Evolutionary conservation across 2,329 filamentous ascomycete genomes (phyloP), one percentile per base, ranked within the genome.

Genomic region (Pyricularia grisea): DNA sequence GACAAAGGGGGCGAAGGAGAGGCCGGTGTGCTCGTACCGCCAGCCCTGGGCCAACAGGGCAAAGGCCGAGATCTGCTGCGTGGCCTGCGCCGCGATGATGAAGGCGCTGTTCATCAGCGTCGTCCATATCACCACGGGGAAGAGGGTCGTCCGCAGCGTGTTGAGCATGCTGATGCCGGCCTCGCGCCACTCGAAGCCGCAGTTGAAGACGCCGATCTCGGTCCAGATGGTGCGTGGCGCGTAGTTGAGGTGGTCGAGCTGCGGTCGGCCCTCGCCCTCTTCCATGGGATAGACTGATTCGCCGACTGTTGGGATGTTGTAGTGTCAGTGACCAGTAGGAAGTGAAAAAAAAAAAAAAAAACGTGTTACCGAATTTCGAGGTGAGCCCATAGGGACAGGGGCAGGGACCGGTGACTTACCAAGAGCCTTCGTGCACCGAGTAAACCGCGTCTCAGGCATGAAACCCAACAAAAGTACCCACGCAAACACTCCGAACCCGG

Each of bases 381-480:
- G n/a, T n/a, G n/a, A n/a, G n/a, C n/a, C n/a, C n/a, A n/a, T n/a
- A n/a, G n/a, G n/a, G n/a, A n/a, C n/a, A 6, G 11, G 9, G 31
- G 31, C 31, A n/a, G 65, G 17, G 31, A 31, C 1, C 25, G 25
- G 28, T 25, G 27, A 28, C 70, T 60, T 70, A 73, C 77, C 75
- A 4, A 79, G 73, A 69, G 77, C 75, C 4, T 75, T 74, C 10
- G 70, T 71, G 1, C 76, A 75, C 14, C 78, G 73, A 0, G 70
- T 73, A 74, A 75, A 78, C 3, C 76, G 73, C 0, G 78, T 79
- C 71, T 80, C 78, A 1, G 78, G 78, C 2, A 80, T 70, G 25
- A 77, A 74, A 2, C 71, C 68, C 6, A 79, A 73, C 5, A 80
- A 70, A 25, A 73, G 67, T 5, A 79, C 63, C 78, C 78, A 80